A percentile compares a stretch with the other conserved stretches of the same genome.
These are phyloP conservation scores for Insectozyma bohioensis DNA, from an alignment of 1,139 yeast genomes.

Conservation along the genomic window DNA sequence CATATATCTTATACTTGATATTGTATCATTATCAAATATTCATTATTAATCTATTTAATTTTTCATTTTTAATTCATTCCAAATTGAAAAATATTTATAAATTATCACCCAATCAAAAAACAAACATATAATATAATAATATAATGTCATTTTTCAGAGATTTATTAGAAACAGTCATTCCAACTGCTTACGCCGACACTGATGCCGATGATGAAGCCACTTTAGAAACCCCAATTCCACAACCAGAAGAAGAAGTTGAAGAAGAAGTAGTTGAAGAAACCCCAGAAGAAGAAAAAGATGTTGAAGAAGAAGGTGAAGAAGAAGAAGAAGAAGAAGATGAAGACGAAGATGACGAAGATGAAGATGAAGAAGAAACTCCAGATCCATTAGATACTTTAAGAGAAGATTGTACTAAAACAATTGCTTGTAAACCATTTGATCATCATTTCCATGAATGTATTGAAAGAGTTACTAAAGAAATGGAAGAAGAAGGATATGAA, in stretches of 20 bases:
- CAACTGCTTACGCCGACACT: conserved; percentile 88
- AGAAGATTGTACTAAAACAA: conserved; percentile 66
- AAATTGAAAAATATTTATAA: too few species aligned
- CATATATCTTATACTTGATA: too few species aligned
- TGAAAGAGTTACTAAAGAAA: conserved; percentile 88
- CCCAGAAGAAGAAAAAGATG: conserved; percentile 39
- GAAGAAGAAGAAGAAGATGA: conserved; percentile 67
- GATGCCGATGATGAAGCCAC: conserved; percentile 56
- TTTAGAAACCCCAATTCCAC: conserved; percentile 44
- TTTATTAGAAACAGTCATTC: conserved; percentile 77
- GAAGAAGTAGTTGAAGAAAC: conserved; percentile 38
- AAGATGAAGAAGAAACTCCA: conserved; percentile 69
- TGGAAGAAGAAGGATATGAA: conserved; percentile 80
- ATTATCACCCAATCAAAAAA: too few species aligned
- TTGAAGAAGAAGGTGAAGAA: conserved; percentile 46
- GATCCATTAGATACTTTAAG: conserved; percentile 71
- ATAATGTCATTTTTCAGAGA: conserved; percentile 65
- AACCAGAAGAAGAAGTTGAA: conserved; percentile 31
- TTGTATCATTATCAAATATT: too few species aligned
- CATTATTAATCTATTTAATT: too few species aligned
- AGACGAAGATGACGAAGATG: conserved; percentile 73
- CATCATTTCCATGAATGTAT: conserved; percentile 95
- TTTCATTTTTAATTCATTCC: too few species aligned
- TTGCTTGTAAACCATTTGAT: conserved; percentile 69
- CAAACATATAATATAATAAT: too few species aligned